Percentiles rank a stretch among this genome's conserved stretches.
These are phyloP conservation scores for Lepidium didymum DNA, from an alignment of 345 rosid genomes.

Conservation along the genomic window DNA sequence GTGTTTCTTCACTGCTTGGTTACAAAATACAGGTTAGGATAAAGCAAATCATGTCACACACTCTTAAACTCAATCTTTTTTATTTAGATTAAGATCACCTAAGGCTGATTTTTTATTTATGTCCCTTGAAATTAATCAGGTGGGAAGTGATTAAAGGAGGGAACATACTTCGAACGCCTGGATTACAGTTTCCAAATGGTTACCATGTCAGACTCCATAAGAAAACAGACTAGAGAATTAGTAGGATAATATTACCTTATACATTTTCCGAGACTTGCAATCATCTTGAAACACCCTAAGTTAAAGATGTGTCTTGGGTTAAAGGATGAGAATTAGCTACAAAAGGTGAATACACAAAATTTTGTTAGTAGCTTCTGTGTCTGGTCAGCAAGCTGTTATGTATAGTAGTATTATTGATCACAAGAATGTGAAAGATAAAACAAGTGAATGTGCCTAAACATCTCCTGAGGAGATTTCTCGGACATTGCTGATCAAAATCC, in stretches of 20 bases:
- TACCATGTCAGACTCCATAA: constrained; percentile 49
- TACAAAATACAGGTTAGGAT: constrained; percentile 66
- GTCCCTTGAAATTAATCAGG: constrained; percentile 35
- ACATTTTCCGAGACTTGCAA: background rate
- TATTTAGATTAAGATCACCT: background rate
- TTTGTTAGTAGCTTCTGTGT: constrained; percentile 14
- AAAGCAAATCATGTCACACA: background rate
- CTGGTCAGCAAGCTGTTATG: constrained; percentile 12
- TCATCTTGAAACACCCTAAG: background rate
- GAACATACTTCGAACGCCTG: constrained; percentile 67
- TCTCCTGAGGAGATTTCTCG: constrained; percentile 5
- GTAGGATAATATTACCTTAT: background rate
- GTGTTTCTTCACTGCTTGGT: constrained; percentile 83
- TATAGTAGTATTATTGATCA: constrained; percentile 12
- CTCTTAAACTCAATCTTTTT: background rate
- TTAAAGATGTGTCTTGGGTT: constrained; percentile 17
- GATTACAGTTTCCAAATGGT: constrained; percentile 86
- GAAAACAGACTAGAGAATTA: constrained; percentile 23
- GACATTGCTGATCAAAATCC: background rate
- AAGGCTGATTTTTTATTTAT: background rate
- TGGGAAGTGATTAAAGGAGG: constrained; percentile 76
- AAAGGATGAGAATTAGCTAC: constrained; percentile 2
- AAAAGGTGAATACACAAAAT: constrained; percentile 9
- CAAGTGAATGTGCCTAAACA: background rate
- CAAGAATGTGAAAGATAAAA: constrained; percentile 2